These are phyloP conservation scores for Diaporthe batatas DNA, from an alignment of 2,329 filamentous ascomycete genomes.

Conservation along the genomic window DNA sequence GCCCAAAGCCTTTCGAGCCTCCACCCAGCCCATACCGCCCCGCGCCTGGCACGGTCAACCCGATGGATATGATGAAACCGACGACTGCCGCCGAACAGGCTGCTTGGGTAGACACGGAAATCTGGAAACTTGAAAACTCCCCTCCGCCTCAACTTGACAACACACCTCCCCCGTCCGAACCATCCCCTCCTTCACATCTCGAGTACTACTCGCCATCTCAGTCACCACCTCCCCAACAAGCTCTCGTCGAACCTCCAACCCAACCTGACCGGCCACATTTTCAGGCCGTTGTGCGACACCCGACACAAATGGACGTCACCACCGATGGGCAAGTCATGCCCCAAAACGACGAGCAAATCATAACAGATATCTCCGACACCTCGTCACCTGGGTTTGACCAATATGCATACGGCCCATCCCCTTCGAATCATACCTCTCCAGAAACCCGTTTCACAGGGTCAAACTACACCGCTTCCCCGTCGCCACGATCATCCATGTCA, in stretches of 20 bases:
- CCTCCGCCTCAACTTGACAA: constrained; percentile 44
- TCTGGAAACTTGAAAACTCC: constrained; percentile 52
- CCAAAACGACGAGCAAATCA: constrained; percentile 39
- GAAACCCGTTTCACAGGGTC: constrained; percentile 58
- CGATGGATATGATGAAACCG: constrained; percentile 66
- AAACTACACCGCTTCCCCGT: constrained; percentile 45
- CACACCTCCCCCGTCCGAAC: constrained; percentile 32
- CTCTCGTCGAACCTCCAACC: constrained; percentile 17
- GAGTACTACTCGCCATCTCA: constrained; percentile 30
- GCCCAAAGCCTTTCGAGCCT: constrained; percentile 44
- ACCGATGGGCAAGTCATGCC: constrained; percentile 42
- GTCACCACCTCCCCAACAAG: constrained; percentile 18
- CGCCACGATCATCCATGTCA: constrained; percentile 42
- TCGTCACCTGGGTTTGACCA: constrained; percentile 53
- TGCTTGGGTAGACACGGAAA: constrained; percentile 52
- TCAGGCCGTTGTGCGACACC: constrained; percentile 42
- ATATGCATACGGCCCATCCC: constrained; percentile 55
- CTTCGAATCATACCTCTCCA: constrained; percentile 60
- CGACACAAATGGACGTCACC: constrained; percentile 41
- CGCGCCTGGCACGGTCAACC: constrained; percentile 64
- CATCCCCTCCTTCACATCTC: constrained; percentile 32
- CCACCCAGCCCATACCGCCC: constrained; percentile 50
- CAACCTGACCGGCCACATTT: constrained; percentile 40
- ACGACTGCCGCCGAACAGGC: constrained; percentile 53
- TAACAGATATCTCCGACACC: constrained; percentile 54